These are phyloP conservation scores for Gonium pectorale DNA, from an alignment of 139 green algal species.

Conservation along the genomic window DNA sequence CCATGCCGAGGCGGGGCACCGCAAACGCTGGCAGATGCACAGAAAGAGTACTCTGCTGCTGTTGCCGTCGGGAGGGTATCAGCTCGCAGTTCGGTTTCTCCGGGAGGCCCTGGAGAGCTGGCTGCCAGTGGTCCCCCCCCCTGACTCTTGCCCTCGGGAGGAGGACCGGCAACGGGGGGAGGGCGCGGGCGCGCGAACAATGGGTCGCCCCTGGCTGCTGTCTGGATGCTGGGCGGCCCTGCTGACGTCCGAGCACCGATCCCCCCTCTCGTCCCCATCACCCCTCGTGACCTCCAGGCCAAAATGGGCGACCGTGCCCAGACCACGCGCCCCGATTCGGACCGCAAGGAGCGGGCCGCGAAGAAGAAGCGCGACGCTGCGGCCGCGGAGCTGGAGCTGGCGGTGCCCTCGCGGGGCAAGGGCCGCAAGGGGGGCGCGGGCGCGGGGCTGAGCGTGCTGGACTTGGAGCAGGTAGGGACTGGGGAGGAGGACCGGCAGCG, in stretches of 20 bases:
- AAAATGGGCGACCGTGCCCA: conserved; percentile 93
- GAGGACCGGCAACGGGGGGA: too few relatives aligned
- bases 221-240: too few relatives aligned
- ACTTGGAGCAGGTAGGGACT: conserved; percentile 69
- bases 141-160: too few relatives aligned
- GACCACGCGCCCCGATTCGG: background rate
- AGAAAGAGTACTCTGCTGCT: too few relatives aligned
- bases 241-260: background rate
- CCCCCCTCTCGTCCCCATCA: background rate
- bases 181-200: too few relatives aligned
- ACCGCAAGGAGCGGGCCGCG: conserved; percentile 52
- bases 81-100: too few relatives aligned
- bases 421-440: conserved; percentile 19
- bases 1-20: too few relatives aligned
- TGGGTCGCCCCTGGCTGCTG: too few relatives aligned
- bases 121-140: too few relatives aligned
- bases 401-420: conserved; percentile 52
- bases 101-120: too few relatives aligned
- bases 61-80: too few relatives aligned
- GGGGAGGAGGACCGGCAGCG: background rate
- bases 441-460: conserved; percentile 75
- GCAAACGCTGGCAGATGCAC: too few relatives aligned
- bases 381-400: conserved; percentile 43
- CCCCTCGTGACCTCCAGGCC: background rate
- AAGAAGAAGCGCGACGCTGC: conserved; percentile 69